Evolutionary conservation across 2,329 filamentous ascomycete species (phyloP), one percentile per base, ranked within the genome.

Genomic region (Clonostachys rosea): DNA sequence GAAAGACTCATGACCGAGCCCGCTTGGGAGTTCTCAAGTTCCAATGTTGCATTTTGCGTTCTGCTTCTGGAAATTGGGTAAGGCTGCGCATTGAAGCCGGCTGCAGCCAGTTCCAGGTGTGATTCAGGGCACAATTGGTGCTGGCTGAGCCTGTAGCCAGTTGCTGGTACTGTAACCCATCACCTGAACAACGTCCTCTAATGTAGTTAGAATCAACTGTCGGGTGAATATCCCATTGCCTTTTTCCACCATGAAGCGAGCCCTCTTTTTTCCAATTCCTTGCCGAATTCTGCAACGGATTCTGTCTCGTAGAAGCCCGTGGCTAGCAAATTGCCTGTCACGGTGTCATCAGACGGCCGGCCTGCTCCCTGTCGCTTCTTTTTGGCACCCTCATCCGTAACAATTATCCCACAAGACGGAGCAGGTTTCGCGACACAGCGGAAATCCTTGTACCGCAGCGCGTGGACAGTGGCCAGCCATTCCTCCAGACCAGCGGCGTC

Each of bases 381-480:
- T 20, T 33, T 43, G 42, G 20, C 9, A 30, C 5, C 46, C 2
- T 44, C 20, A 7, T 40, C 48, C 8, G 41, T 37, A 8, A 50
- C 40, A 14, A 30, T 34, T 5, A 50, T 39, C 35, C 45, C 48
- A 10, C 42, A 39, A 20, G 58, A 54, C 5, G 52, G 54, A 5
- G 60, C 74, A 10, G 81, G 79, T 52, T 78, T 76, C 14, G 67
- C 69, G 8, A 75, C 77, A 42, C 88, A 75, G 51, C 86, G 81
- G 46, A 84, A 89, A 61, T 89, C 85, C 54, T 89, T 89, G 64
- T 89, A 89, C 7, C 83, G 73, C 40, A 89, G 64, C 24, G 74
- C 74, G 47, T 86, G 79, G 3, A 89, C 85, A 2, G 70, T 68
- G 11, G 69, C 70, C 5, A 89, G 82, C 86, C 86, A 90, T 13